A percentile compares a stretch with the other conserved stretches of the same genome.
Conservation (phyloP, 768 basidiomycete genomes). For the Boletus pseudo-olivaceus region DNA sequence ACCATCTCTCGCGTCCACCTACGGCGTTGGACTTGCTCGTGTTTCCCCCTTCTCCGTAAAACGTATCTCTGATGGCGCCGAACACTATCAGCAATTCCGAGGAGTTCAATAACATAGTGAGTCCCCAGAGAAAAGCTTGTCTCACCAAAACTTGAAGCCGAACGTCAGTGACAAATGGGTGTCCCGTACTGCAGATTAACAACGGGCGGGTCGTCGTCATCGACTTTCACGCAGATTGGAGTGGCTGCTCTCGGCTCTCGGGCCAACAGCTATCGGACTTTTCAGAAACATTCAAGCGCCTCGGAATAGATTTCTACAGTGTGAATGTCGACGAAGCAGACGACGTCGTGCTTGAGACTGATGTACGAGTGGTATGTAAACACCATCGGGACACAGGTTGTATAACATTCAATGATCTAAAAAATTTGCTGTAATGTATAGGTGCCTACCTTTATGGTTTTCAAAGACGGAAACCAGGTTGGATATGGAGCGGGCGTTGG, state of each 20-base stretch:
- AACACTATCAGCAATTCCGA: conserved; percentile 16
- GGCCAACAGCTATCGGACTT: conserved; percentile 15
- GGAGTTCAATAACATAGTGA: conserved; percentile 20
- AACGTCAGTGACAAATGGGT: background rate
- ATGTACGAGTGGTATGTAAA: conserved; percentile 54
- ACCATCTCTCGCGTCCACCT: background rate
- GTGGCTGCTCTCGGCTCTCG: conserved; percentile 5
- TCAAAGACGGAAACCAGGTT: conserved; percentile 28
- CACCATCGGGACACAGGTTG: background rate
- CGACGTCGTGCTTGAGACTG: conserved; percentile 54
- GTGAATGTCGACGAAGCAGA: conserved; percentile 64
- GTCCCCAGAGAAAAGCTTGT: conserved; percentile 2
- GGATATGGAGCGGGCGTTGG: conserved; percentile 26
- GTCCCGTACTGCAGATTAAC: conserved; percentile 17
- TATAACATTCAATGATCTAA: background rate
- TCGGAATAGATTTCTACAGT: conserved; percentile 60
- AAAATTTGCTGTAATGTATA: background rate
- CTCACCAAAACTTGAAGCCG: background rate
- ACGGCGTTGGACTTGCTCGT: background rate
- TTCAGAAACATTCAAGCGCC: conserved; percentile 22
- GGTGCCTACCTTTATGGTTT: conserved; percentile 29
- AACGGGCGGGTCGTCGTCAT: conserved; percentile 23
- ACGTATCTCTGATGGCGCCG: conserved; percentile 10
- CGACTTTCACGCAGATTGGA: conserved; percentile 20
- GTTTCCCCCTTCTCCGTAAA: background rate